phyloP scores from a whole-genome alignment of 2,329 filamentous ascomycete genomes.

The Diaporthe sp. region DNA sequence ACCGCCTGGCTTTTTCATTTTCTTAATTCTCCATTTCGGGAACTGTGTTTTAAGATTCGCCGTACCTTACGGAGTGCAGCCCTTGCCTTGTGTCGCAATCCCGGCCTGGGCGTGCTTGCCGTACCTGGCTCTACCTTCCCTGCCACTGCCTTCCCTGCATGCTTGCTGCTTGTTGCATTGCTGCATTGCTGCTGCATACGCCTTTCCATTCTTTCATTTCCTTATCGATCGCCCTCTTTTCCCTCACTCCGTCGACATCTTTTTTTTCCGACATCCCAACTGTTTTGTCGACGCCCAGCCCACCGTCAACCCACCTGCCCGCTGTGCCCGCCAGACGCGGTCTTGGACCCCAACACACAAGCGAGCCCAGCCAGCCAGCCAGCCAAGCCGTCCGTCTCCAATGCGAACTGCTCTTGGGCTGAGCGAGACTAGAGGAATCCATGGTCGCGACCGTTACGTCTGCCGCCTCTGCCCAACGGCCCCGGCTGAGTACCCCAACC shows the following conservation, averaged over 20 bases:
- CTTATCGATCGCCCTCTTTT: not conserved
- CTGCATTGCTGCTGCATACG: slow-evolving; percentile 11
- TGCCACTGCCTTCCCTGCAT: not conserved
- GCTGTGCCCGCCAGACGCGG: not conserved
- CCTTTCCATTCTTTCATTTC: slow-evolving; percentile 20
- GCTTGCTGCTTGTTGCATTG: not conserved
- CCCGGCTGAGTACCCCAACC: slow-evolving; percentile 13
- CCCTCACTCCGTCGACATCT: slow-evolving; percentile 1
- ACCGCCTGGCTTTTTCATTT: not conserved
- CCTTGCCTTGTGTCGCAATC: slow-evolving; percentile 21
- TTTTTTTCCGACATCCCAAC: slow-evolving; percentile 21
- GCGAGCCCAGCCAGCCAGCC: not conserved
- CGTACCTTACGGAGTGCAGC: not conserved
- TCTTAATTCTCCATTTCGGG: slow-evolving; percentile 18
- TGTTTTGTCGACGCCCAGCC: not conserved
- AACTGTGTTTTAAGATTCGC: slow-evolving; percentile 2
- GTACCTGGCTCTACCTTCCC: slow-evolving; percentile 6
- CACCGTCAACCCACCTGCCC: not conserved
- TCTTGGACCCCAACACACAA: not conserved
- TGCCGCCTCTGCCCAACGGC: slow-evolving; percentile 30
- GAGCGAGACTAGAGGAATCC: slow-evolving; percentile 1
- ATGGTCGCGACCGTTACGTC: slow-evolving; percentile 31
- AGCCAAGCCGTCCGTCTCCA: not conserved
- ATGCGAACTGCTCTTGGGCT: slow-evolving; percentile 9
- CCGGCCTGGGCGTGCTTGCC: slow-evolving; percentile 11